Percentiles rank a stretch among this genome's conserved stretches.
Conservation (phyloP, 208 protist genomes). For the Wallacemonas sp. region DNA sequence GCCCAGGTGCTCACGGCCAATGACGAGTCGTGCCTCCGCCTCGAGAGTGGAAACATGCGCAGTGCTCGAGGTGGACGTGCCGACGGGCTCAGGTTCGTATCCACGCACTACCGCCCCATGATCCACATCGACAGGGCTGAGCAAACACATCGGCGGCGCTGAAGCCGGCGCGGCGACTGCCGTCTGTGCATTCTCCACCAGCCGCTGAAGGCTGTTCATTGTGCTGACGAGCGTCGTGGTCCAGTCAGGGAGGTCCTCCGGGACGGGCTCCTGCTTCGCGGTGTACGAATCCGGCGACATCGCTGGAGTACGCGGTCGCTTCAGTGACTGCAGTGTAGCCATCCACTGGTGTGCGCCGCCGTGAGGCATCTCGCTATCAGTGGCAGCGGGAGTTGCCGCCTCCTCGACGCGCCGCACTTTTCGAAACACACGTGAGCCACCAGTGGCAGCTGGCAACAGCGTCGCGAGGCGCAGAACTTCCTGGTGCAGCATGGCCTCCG, state of each 20-base stretch:
- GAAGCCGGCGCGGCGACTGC: not conserved
- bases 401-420: too few species aligned
- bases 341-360: not conserved
- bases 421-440: too few species aligned
- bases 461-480: not conserved
- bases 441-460: not conserved
- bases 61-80: not conserved
- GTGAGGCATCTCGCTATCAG: too few species aligned
- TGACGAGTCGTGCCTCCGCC: conserved; percentile 43
- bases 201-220: too few species aligned
- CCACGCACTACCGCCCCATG: not conserved
- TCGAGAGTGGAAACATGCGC: conserved; percentile 9
- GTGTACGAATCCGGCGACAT: not conserved
- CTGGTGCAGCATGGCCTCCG: conserved; percentile 1
- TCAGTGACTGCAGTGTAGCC: not conserved
- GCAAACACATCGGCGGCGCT: not conserved
- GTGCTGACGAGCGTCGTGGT: too few species aligned
- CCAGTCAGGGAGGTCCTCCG: not conserved
- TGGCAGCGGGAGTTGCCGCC: too few species aligned
- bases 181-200: too few species aligned
- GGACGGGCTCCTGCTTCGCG: not conserved
- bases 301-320: not conserved
- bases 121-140: not conserved
- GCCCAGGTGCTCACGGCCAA: conserved; percentile 36
- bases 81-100: not conserved